Percentiles rank a stretch among this genome's conserved stretches.
Conservation (phyloP, 176 grass and related monocot genomes). For the Musa troglodytarum region DNA sequence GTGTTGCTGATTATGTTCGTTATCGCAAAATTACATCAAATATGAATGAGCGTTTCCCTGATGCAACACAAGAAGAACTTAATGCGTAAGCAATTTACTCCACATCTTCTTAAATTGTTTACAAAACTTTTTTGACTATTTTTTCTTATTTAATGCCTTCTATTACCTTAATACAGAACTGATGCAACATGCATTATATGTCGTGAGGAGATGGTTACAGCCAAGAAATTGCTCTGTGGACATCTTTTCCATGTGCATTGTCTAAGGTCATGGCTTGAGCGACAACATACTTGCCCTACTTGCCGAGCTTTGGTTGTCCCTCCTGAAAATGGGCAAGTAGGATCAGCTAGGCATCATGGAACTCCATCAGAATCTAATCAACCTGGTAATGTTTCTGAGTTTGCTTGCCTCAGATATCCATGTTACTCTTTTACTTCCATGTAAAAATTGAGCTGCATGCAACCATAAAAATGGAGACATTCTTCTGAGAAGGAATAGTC, state of each 20-base stretch:
- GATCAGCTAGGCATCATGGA: constrained; percentile 37
- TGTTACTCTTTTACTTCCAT: not conserved
- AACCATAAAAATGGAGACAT: not conserved
- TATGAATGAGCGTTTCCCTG: constrained; percentile 94
- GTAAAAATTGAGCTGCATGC: not conserved
- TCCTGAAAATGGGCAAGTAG: constrained; percentile 40
- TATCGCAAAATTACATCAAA: constrained; percentile 96
- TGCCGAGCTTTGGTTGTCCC: constrained; percentile 87
- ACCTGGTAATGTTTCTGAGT: constrained; percentile 43
- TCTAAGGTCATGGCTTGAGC: constrained; percentile 86
- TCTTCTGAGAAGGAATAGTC: not conserved
- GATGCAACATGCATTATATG: constrained; percentile 99
- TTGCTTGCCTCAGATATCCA: constrained; percentile 12
- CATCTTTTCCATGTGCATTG: constrained; percentile 97
- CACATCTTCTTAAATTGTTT: not conserved
- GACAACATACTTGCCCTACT: constrained; percentile 91
- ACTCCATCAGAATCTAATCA: constrained; percentile 44
- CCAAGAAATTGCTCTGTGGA: constrained; percentile 84
- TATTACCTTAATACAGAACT: constrained; percentile 32
- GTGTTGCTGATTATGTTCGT: constrained; percentile 73
- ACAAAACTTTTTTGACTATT: not conserved
- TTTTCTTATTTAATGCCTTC: not conserved
- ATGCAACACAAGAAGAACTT: constrained; percentile 75
- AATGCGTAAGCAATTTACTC: constrained; percentile 46
- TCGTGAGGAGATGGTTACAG: constrained; percentile 89